Percentiles rank a stretch among this genome's conserved stretches.
Evolutionary conservation across 805 yeast genomes (phyloP).

Genomic region (Kluyveromyces aestuarii): DNA sequence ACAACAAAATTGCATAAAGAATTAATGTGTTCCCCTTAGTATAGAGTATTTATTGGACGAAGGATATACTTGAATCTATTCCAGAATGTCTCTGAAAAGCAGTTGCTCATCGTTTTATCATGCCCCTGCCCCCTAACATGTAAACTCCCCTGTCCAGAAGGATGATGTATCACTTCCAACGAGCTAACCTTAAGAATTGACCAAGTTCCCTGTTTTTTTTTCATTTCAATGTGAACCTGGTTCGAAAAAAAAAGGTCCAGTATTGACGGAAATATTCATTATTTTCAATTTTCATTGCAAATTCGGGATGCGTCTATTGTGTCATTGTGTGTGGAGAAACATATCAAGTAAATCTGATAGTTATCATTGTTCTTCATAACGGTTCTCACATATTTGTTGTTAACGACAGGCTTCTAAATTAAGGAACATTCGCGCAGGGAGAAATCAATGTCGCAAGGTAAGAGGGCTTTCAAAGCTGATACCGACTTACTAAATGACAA

Average conservation of each 20-base stretch:
- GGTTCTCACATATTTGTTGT: background rate
- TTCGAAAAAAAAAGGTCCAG: background rate
- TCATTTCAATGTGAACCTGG: background rate
- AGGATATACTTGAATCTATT: no score
- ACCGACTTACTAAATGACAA: background rate
- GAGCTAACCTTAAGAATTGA: background rate
- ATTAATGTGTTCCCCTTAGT: background rate
- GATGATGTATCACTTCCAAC: no score
- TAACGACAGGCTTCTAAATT: background rate
- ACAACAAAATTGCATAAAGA: background rate
- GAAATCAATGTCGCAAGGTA: background rate
- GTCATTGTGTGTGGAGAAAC: background rate
- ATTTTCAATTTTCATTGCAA: background rate
- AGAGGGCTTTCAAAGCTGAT: background rate
- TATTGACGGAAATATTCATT: background rate
- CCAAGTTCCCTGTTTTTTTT: background rate
- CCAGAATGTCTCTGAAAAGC: background rate
- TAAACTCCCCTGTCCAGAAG: no score
- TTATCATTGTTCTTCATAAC: background rate
- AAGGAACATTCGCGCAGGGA: background rate
- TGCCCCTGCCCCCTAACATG: no score
- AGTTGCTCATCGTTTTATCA: background rate
- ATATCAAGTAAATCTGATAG: background rate
- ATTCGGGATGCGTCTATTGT: no score
- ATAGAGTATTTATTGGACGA: no score